phyloP scores from a whole-genome alignment of 148 eudicot genomes.

The Silene conica region DNA sequence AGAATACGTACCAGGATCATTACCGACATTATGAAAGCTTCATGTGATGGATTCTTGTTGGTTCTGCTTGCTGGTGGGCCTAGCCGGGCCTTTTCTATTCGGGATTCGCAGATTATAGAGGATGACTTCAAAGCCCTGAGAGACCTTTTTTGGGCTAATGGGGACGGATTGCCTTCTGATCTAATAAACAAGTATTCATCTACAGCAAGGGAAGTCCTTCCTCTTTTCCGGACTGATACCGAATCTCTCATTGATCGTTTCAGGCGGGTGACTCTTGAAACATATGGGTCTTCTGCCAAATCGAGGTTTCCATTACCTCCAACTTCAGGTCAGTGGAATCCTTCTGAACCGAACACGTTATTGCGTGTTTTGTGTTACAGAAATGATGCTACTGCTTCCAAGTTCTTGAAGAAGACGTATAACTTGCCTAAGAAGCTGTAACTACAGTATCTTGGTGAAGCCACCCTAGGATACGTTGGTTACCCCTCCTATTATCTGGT shows the following conservation, averaged over 20 bases:
- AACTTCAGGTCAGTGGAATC: constrained; percentile 87
- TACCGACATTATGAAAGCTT: constrained; percentile 85
- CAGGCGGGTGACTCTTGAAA: constrained; percentile 59
- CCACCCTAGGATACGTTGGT: not conserved
- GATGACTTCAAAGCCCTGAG: constrained; percentile 77
- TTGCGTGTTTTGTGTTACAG: constrained; percentile 88
- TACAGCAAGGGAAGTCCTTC: constrained; percentile 76
- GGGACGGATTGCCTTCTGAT: constrained; percentile 82
- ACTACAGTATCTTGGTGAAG: not conserved
- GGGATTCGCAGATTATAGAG: constrained; percentile 68
- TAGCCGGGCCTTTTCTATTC: constrained; percentile 59
- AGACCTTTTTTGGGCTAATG: constrained; percentile 90
- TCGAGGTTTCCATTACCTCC: constrained; percentile 85
- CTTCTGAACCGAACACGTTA: constrained; percentile 83
- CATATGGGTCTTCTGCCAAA: constrained; percentile 76
- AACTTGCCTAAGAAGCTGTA: constrained; percentile 84
- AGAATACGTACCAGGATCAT: constrained; percentile 75
- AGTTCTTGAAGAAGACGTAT: constrained; percentile 78
- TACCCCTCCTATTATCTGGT: not conserved
- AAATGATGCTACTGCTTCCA: constrained; percentile 80
- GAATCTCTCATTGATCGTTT: constrained; percentile 72
- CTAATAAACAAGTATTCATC: constrained; percentile 66
- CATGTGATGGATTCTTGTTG: constrained; percentile 84
- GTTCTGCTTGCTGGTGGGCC: constrained; percentile 97
- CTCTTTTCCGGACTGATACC: constrained; percentile 69